Evolutionary conservation across 306 rosid genomes (phyloP), one percentile per base, ranked within the genome.

Genomic region (Begonia loranthoides): DNA sequence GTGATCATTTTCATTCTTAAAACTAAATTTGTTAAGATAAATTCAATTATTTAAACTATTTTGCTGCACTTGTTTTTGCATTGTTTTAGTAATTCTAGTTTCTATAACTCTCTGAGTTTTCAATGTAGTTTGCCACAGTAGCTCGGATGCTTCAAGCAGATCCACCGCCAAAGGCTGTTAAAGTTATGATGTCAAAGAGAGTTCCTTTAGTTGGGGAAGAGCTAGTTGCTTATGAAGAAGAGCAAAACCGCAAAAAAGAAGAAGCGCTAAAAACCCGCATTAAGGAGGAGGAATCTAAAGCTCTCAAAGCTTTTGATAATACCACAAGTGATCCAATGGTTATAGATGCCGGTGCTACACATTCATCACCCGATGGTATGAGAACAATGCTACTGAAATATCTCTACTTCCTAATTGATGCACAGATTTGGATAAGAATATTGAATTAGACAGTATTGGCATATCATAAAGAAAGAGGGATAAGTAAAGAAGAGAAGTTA

Each of bases 161-260:
- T 66, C 99, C 95, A 9, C 94, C 99, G 62, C 99, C 99, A 59
- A 90, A 90, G 76, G 99, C 99, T 60, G 99, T 86, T 70, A 90
- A 90, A 67, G 92, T 90, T 51, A 66, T 76, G 10, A 74, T 90
- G 80, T 90, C 99, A 65, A 80, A 78, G 79, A 86, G 95, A 59
- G 90, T 90, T 69, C 95, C 94, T 68, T 80, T 90, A 76, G 81
- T 78, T 50, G 97, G 97, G 19, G 94, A 90, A 12, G 97, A 90
- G 68, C 87, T 85, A 45, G 66, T 85, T 76, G 94, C 94, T 51
- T 85, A 90, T 65, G 97, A 90, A 72, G 95, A 90, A 68, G 94
- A 82, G 71, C 92, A 90, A 62, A 82, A 80, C 76, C 78, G 80
- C 62, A 82, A 76, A 78, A 90, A 75, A 71, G 99, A 87, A 66